Conservation (phyloP, 169 alveolate species). For the Besnoitia besnoiti region DNA sequence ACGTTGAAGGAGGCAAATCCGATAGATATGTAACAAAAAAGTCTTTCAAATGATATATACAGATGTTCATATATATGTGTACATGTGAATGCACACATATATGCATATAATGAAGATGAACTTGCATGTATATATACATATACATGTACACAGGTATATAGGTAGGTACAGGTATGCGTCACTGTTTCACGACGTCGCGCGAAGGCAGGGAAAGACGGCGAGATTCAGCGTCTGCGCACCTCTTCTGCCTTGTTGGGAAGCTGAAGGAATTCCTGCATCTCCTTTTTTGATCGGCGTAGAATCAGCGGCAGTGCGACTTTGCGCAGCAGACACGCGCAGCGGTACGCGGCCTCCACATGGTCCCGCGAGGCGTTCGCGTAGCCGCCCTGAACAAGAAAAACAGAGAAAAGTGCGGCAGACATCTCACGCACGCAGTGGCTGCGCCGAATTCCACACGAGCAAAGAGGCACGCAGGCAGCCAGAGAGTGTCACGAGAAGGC, state of each 20-base stretch:
- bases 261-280: constrained; percentile 70
- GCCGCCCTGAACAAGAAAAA: constrained; percentile 39
- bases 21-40: neutral
- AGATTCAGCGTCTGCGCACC: constrained; percentile 14
- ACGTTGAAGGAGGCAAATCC: too few relatives aligned
- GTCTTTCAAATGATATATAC: neutral
- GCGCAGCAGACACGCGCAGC: constrained; percentile 69
- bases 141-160: neutral
- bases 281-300: constrained; percentile 57
- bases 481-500: too few relatives aligned
- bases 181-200: neutral
- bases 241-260: constrained; percentile 78
- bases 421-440: neutral
- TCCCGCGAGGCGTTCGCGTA: constrained; percentile 51
- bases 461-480: neutral
- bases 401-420: neutral
- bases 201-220: neutral
- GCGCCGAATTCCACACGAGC: too few relatives aligned
- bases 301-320: constrained; percentile 70
- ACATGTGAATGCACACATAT: neutral
- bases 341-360: constrained; percentile 70
- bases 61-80: neutral
- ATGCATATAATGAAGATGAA: neutral
- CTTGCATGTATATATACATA: neutral
- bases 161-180: neutral